Conservation (phyloP, 2,329 filamentous ascomycete genomes). For the Lachnellula hyalina region DNA sequence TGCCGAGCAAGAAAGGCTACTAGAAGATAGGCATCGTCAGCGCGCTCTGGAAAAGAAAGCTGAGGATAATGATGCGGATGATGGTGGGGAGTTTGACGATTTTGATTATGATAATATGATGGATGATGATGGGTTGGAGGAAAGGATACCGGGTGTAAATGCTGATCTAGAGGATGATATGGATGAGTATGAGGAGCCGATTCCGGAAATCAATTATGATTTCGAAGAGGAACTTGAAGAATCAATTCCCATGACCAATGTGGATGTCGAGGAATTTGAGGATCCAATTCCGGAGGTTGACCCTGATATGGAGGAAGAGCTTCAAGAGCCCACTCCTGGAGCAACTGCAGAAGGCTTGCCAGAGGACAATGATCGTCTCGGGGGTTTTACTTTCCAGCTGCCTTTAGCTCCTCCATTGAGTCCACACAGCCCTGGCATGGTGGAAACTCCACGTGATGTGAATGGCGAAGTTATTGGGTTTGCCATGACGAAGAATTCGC, state of each 20-base stretch:
- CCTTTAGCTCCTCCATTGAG: conserved; percentile 51
- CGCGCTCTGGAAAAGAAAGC: conserved; percentile 57
- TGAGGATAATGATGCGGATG: conserved; percentile 32
- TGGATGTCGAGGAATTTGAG: conserved; percentile 34
- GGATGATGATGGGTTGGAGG: conserved; percentile 60
- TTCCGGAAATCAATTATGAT: conserved; percentile 51
- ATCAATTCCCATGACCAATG: conserved; percentile 54
- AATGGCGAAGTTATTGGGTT: conserved; percentile 52
- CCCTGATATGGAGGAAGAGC: conserved; percentile 22
- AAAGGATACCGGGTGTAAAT: conserved; percentile 57
- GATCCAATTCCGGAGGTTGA: conserved; percentile 17
- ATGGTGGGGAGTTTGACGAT: conserved; percentile 45
- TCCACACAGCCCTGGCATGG: conserved; percentile 42
- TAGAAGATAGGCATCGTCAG: conserved; percentile 69
- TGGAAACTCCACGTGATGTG: conserved; percentile 50
- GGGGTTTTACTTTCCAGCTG: conserved; percentile 29
- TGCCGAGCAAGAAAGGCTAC: conserved; percentile 60
- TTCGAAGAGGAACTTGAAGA: conserved; percentile 45
- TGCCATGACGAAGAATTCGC: conserved; percentile 35
- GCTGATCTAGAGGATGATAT: conserved; percentile 34
- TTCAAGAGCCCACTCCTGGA: conserved; percentile 11
- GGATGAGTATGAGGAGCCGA: conserved; percentile 63
- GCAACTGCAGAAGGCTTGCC: conserved; percentile 1
- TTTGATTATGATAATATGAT: conserved; percentile 60
- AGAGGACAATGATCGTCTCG: conserved; percentile 14